These are phyloP conservation scores for Psilocybe tampanensis DNA, from an alignment of 768 basidiomycete species.

Conservation along the genomic window DNA sequence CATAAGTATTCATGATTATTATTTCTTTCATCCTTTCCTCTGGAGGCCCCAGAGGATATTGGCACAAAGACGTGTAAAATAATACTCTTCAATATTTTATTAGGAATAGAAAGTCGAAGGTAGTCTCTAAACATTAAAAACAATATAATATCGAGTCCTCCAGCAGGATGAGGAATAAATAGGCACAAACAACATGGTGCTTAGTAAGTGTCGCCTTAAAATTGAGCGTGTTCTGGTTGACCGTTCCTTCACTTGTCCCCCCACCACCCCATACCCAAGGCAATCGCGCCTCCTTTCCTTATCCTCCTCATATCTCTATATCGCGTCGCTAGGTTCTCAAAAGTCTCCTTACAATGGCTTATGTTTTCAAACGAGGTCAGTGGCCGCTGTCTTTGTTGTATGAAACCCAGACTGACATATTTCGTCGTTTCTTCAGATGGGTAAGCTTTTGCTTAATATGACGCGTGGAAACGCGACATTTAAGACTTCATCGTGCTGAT, in stretches of 20 bases:
- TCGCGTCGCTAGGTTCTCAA: conserved; percentile 1
- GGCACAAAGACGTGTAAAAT: neutral
- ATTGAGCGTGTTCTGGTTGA: conserved; percentile 25
- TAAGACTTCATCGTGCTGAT: conserved; percentile 20
- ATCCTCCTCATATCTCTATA: conserved; percentile 1
- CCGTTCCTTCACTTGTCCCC: conserved; percentile 23
- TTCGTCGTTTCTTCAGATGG: conserved; percentile 38
- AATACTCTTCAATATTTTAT: neutral
- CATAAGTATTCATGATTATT: neutral
- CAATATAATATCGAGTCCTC: neutral
- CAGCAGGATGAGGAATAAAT: conserved; percentile 1
- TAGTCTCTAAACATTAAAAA: neutral
- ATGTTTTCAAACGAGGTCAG: conserved; percentile 45
- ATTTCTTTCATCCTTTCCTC: neutral
- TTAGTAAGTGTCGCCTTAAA: conserved; percentile 36
- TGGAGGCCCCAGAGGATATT: too few relatives aligned
- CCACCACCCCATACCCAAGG: conserved; percentile 1
- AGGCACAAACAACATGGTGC: conserved; percentile 24
- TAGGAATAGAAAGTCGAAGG: neutral
- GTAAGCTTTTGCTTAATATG: conserved; percentile 32
- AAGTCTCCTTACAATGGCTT: conserved; percentile 29
- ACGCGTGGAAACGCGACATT: conserved; percentile 40
- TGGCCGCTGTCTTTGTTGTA: neutral
- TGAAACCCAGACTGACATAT: conserved; percentile 7
- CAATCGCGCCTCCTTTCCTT: neutral